Evolutionary conservation across 441 rosid genomes (phyloP).

Genomic region (Aquilaria agallochum): DNA sequence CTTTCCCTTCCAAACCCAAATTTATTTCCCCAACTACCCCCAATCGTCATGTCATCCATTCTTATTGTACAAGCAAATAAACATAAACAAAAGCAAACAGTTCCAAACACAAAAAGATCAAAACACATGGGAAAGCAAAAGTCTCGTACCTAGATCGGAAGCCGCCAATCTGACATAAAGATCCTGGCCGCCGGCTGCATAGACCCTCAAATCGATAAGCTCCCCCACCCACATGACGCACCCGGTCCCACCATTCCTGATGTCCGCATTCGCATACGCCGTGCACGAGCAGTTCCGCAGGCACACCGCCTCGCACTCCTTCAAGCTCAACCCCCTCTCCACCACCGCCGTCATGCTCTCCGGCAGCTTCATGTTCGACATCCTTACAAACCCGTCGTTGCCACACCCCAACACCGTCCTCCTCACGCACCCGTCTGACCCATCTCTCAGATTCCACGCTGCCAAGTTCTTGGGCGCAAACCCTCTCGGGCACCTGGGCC

Average conservation of each 20-base stretch:
- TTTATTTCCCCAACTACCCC: no score
- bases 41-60: no score
- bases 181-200: slow-evolving; percentile 48
- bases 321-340: slow-evolving; percentile 36
- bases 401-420: slow-evolving; percentile 39
- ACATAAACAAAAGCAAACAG: no score
- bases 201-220: slow-evolving; percentile 48
- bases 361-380: slow-evolving; percentile 64
- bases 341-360: slow-evolving; percentile 42
- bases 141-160: slow-evolving; percentile 42
- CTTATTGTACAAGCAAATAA: no score
- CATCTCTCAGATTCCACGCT: slow-evolving; percentile 65
- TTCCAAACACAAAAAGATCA: no score
- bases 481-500: slow-evolving; percentile 44
- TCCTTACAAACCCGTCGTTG: slow-evolving; percentile 46
- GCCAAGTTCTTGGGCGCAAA: slow-evolving; percentile 48
- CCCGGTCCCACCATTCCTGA: slow-evolving; percentile 48
- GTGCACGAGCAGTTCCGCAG: slow-evolving; percentile 59
- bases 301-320: slow-evolving; percentile 57
- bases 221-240: slow-evolving; percentile 68
- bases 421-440: slow-evolving; percentile 67
- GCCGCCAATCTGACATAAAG: slow-evolving; percentile 52
- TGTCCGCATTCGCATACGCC: slow-evolving; percentile 52
- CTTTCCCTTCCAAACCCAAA: no score
- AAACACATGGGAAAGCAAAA: no score